Evolutionary conservation across 2,329 filamentous ascomycete species (phyloP).

Genomic region (Lasiodiplodia sp.): DNA sequence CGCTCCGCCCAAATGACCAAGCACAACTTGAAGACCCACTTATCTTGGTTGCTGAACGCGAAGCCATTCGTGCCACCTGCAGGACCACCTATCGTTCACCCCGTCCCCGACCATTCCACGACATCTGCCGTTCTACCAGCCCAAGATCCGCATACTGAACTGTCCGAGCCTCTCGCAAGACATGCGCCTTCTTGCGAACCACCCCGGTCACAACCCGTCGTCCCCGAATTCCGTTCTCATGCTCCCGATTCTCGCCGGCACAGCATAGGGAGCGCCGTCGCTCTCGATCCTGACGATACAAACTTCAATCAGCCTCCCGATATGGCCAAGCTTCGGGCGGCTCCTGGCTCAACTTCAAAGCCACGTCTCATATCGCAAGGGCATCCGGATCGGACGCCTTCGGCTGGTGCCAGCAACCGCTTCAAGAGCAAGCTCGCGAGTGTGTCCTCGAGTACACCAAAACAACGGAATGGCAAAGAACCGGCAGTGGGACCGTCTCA

Average conservation of each 20-base stretch:
- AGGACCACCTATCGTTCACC: constrained; percentile 2
- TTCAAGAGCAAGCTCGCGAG: constrained; percentile 9
- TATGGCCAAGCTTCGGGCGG: constrained; percentile 55
- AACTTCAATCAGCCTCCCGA: constrained; percentile 30
- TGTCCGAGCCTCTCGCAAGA: constrained; percentile 25
- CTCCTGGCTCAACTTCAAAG: constrained; percentile 52
- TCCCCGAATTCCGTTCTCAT: constrained; percentile 36
- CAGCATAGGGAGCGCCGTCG: not conserved
- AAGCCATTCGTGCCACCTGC: constrained; percentile 54
- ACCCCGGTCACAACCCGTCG: constrained; percentile 33
- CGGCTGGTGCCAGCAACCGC: not conserved
- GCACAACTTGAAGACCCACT: constrained; percentile 57
- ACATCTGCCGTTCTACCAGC: constrained; percentile 40
- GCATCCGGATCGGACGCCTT: not conserved
- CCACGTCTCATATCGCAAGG: constrained; percentile 43
- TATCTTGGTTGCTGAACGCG: constrained; percentile 56
- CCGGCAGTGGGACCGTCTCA: not conserved
- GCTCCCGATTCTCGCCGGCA: constrained; percentile 33
- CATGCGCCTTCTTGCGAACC: constrained; percentile 35
- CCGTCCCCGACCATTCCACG: not conserved
- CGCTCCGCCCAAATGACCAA: constrained; percentile 50
- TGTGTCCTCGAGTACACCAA: not conserved
- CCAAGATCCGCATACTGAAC: constrained; percentile 32
- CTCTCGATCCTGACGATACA: not conserved
- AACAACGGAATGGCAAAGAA: not conserved